Evolutionary conservation across 2,329 filamentous ascomycete genomes (phyloP).

Genomic region (Zymoseptoria crescenta): DNA sequence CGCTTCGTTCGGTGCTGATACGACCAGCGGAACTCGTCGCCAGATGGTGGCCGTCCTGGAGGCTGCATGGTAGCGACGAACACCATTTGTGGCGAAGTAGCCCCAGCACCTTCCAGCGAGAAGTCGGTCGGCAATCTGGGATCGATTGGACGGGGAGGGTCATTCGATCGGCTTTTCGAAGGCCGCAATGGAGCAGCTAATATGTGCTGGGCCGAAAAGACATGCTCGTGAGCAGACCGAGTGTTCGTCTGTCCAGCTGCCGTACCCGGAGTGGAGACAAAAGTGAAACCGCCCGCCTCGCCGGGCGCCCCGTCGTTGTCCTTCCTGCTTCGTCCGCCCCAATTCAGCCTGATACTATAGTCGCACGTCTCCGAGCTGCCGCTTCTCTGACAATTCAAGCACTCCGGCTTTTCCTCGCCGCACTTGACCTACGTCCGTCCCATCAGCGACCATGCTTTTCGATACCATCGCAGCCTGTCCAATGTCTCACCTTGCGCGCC

Average conservation of each 20-base stretch:
- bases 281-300: constrained; percentile 23
- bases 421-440: constrained; percentile 51
- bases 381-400: constrained; percentile 60
- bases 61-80: background rate
- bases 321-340: constrained; percentile 63
- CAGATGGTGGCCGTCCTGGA: constrained; percentile 8
- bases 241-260: constrained; percentile 3
- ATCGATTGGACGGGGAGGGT: constrained; percentile 1
- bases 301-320: constrained; percentile 28
- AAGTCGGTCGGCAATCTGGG: constrained; percentile 14
- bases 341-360: constrained; percentile 73
- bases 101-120: constrained; percentile 4
- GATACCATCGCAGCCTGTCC: background rate
- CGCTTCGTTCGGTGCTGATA: constrained; percentile 32
- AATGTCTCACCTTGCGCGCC: constrained; percentile 50
- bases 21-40: constrained; percentile 27
- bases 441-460: background rate
- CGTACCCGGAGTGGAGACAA: constrained; percentile 19
- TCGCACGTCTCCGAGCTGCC: constrained; percentile 59
- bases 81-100: background rate
- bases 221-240: constrained; percentile 20
- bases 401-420: constrained; percentile 67
- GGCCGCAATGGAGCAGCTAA: constrained; percentile 16
- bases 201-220: constrained; percentile 29
- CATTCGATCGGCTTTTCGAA: constrained; percentile 11